Evolutionary conservation across 768 basidiomycete species (phyloP), one percentile per base, ranked within the genome.

Genomic region (Pleurotus pulmonarius): DNA sequence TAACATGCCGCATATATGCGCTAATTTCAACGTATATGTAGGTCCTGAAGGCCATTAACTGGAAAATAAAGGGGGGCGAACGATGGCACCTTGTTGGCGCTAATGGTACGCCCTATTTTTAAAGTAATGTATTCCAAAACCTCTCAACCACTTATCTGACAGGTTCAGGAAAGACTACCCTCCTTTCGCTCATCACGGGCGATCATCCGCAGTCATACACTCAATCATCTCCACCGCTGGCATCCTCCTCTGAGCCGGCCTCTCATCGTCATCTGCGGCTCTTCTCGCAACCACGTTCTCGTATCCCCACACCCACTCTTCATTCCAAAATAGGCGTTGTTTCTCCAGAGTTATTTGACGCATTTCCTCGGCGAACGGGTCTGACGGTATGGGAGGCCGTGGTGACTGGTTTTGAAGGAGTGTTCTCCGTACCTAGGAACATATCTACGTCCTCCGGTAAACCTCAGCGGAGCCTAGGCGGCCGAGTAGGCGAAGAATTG

Each of bases 101-200:
- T 20, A 99, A 98, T 66, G 96, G 92, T 87, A 67, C 34, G 73
- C 61, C 38, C 11, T 11, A 11, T 38, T 20, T 13, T 43, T 26
- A n/a, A 34, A 7, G 38, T 40, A 5, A 9, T 46, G 37, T 49
- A 20, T 16, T 51, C 57, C 24, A 45, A 37, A 25, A 29, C 6
- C 25, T 29, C 47, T 46, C 43, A 52, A 37, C 25, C 6, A 0
- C 22, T 5, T 16, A 11, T 46, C 2, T 16, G 20, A 3, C 64
- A 92, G 91, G 96, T 45, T 94, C 92, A 0, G 96, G 96, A 13
- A 99, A 98, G 74, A 94, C 94, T 0, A 98, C 96, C 0, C 85
- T 98, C 5, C 78, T 98, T 18, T 86, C 95, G 15, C 70, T 98
- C 26, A 73, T 99, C 39, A 93, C 93, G 0, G 96, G 96, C 22